Evolutionary conservation across 805 yeast species (phyloP).

Genomic region (Peterozyma toletana): DNA sequence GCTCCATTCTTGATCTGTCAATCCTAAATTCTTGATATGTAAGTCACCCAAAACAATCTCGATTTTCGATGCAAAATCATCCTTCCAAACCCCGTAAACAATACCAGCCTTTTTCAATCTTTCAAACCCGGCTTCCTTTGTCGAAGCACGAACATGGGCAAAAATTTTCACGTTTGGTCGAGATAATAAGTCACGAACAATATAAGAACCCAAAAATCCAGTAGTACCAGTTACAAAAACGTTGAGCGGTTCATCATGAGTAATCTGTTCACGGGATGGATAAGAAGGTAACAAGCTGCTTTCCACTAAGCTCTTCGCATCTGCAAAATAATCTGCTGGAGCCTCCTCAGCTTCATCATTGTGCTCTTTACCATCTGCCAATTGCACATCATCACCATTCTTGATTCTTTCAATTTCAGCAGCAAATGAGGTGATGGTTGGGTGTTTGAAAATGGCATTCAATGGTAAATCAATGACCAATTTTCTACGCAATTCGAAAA

Average conservation of each 20-base stretch:
- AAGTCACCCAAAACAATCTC: constrained; percentile 80
- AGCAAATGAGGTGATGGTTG: constrained; percentile 78
- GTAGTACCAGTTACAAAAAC: constrained; percentile 94
- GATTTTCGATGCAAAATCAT: constrained; percentile 47
- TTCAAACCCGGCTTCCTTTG: constrained; percentile 60
- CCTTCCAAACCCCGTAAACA: constrained; percentile 79
- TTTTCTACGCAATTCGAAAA: constrained; percentile 78
- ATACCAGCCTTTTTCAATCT: constrained; percentile 70
- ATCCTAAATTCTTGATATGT: constrained; percentile 66
- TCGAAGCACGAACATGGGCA: constrained; percentile 89
- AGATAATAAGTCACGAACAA: constrained; percentile 66
- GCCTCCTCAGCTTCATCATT: constrained; percentile 15
- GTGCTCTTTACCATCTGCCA: constrained; percentile 25
- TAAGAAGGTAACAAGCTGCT: constrained; percentile 35
- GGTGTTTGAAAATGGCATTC: constrained; percentile 83
- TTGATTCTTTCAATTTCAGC: constrained; percentile 55
- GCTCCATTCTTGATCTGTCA: constrained; percentile 49
- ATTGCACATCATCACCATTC: constrained; percentile 40
- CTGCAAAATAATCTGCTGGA: constrained; percentile 53
- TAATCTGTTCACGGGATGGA: constrained; percentile 31
- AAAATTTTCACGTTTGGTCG: constrained; percentile 54
- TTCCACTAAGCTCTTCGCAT: constrained; percentile 52
- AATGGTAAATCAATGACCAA: constrained; percentile 78
- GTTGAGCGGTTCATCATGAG: constrained; percentile 33
- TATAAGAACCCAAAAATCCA: constrained; percentile 92